These are phyloP conservation scores for Coemansia reversa DNA, from an alignment of 192 early-diverging fungal genomes.

Conservation along the genomic window DNA sequence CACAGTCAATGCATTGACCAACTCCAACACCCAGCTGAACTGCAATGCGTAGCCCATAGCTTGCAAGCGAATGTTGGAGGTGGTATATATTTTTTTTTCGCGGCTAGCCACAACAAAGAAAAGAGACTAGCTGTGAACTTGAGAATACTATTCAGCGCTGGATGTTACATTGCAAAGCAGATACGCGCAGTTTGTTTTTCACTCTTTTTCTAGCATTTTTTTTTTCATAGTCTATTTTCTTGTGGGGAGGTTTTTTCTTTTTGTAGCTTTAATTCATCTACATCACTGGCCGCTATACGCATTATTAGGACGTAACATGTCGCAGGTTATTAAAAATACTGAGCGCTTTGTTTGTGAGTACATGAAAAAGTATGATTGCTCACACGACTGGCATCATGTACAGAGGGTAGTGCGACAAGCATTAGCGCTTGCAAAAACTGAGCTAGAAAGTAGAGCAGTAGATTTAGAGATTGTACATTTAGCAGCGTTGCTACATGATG, in stretches of 20 bases:
- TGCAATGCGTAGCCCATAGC: slow-evolving; percentile 2
- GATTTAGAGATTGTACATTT: slow-evolving; percentile 62
- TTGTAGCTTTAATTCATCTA: not conserved
- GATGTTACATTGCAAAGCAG: not conserved
- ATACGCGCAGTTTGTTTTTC: not conserved
- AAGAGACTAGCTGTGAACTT: too few relatives aligned
- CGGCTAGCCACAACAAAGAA: too few relatives aligned
- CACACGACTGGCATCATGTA: slow-evolving; percentile 70
- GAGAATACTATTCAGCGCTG: too few relatives aligned
- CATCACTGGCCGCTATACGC: too few relatives aligned
- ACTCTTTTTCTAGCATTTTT: not conserved
- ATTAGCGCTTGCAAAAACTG: slow-evolving; percentile 34
- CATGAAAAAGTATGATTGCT: slow-evolving; percentile 66
- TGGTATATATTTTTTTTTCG: too few relatives aligned
- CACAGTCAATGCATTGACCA: slow-evolving; percentile 11
- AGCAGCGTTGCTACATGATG: slow-evolving; percentile 69
- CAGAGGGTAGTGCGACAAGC: slow-evolving; percentile 64
- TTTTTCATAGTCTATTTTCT: not conserved
- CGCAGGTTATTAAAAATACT: slow-evolving; percentile 27
- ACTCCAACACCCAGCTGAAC: slow-evolving; percentile 25
- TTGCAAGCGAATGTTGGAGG: too few relatives aligned
- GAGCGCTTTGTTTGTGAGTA: slow-evolving; percentile 60
- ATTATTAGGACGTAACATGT: not conserved
- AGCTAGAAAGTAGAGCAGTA: slow-evolving; percentile 29
- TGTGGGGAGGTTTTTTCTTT: not conserved